A percentile compares a stretch with the other conserved stretches of the same genome.
These are phyloP conservation scores for Peterozyma toletana DNA, from an alignment of 805 yeast species.

Conservation along the genomic window DNA sequence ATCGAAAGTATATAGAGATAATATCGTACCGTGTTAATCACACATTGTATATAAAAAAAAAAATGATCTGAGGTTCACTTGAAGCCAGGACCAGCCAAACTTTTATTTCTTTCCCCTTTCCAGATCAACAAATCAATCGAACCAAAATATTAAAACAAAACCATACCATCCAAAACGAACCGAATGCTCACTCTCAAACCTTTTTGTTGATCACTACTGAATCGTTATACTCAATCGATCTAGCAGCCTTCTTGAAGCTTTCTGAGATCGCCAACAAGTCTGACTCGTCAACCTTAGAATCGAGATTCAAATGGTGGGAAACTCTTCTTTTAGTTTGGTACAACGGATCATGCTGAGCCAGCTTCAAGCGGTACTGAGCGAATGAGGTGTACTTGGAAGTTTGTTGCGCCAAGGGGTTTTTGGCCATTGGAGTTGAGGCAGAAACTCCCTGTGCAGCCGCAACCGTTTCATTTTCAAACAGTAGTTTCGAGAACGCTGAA, in stretches of 20 bases:
- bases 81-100: too few relatives aligned
- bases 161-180: too few relatives aligned
- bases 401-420: not conserved
- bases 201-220: too few relatives aligned
- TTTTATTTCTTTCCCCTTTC: too few relatives aligned
- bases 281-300: slow-evolving; percentile 1
- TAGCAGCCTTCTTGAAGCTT: slow-evolving; percentile 6
- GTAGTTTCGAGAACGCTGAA: not conserved
- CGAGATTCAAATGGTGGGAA: not conserved
- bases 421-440: not conserved
- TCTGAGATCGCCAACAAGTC: slow-evolving; percentile 5
- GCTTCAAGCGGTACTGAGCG: slow-evolving; percentile 7
- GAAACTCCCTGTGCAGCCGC: not conserved
- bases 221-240: slow-evolving; percentile 7
- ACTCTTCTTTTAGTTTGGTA: not conserved
- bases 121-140: too few relatives aligned
- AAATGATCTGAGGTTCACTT: too few relatives aligned
- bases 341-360: slow-evolving; percentile 8
- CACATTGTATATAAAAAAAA: too few relatives aligned
- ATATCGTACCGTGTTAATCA: too few relatives aligned
- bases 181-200: too few relatives aligned
- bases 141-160: too few relatives aligned
- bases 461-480: not conserved
- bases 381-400: slow-evolving; percentile 4
- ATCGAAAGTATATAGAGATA: too few relatives aligned